Evolutionary conservation across 2,329 filamentous ascomycete genomes (phyloP).

Genomic region (Colletotrichum gloeosporioides): DNA sequence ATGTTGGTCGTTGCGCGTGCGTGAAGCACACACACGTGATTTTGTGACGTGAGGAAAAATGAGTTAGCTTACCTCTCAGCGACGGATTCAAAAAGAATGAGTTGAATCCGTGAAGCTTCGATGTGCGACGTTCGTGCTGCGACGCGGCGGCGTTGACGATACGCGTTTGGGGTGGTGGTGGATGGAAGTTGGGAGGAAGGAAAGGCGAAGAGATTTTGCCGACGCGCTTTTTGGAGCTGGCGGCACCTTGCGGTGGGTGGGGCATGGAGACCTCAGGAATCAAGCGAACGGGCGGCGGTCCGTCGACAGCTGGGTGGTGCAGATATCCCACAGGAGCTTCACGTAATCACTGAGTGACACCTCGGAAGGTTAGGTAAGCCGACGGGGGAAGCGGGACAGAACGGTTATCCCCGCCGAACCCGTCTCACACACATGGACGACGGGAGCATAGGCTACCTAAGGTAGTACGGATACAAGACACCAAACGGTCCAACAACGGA

Average conservation of each 20-base stretch:
- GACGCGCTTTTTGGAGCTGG: not conserved
- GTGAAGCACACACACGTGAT: not conserved
- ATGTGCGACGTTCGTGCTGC: not conserved
- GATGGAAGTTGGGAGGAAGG: not conserved
- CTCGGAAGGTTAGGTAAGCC: not conserved
- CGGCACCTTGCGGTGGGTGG: not conserved
- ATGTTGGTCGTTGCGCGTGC: constrained; percentile 26
- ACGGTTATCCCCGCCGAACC: not conserved
- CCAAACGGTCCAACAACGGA: not conserved
- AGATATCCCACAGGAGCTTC: not conserved
- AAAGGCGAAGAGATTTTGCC: not conserved
- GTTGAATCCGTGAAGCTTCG: not conserved
- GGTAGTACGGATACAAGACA: not conserved
- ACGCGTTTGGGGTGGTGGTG: not conserved
- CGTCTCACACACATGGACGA: not conserved
- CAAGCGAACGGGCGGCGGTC: not conserved
- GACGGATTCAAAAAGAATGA: not conserved
- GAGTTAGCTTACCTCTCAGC: not conserved
- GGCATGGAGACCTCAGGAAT: not conserved
- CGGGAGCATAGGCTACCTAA: not conserved
- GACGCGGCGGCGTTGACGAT: too few species aligned
- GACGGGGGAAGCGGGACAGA: not conserved
- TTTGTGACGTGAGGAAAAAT: not conserved
- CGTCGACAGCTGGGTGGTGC: not conserved
- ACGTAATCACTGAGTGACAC: not conserved